Percentiles rank a stretch among this genome's conserved stretches.
Evolutionary conservation across 2,329 filamentous ascomycete genomes (phyloP).

Genomic region (Pezicula carpinea): DNA sequence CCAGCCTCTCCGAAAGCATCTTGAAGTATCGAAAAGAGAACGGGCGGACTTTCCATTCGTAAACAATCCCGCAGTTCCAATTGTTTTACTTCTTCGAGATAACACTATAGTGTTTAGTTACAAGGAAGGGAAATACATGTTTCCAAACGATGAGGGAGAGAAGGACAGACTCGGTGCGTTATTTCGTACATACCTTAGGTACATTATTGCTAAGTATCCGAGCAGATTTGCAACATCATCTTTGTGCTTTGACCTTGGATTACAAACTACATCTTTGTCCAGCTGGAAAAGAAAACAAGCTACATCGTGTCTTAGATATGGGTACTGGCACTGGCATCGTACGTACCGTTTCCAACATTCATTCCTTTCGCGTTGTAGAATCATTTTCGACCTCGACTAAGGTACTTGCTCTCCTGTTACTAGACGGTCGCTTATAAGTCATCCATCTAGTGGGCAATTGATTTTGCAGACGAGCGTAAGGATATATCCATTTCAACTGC

Average conservation of each 20-base stretch:
- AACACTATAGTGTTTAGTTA: background rate
- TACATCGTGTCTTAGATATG: slow-evolving; percentile 5
- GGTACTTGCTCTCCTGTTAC: too few relatives aligned
- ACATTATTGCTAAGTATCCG: background rate
- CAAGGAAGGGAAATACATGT: slow-evolving; percentile 1
- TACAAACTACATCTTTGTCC: slow-evolving; percentile 2
- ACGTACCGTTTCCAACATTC: background rate
- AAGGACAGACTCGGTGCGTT: background rate
- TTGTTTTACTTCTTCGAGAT: background rate
- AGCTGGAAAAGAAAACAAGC: background rate
- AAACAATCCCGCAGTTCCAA: slow-evolving; percentile 1
- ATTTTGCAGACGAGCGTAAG: slow-evolving; percentile 4
- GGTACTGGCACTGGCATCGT: background rate
- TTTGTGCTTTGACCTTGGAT: slow-evolving; percentile 1
- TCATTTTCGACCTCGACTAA: background rate
- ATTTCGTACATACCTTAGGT: background rate
- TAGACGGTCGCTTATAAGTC: background rate
- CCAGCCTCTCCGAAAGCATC: slow-evolving; percentile 2
- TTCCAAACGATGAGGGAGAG: slow-evolving; percentile 5
- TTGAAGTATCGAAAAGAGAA: slow-evolving; percentile 3
- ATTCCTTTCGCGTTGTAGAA: background rate
- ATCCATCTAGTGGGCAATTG: slow-evolving; percentile 3
- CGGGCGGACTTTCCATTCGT: slow-evolving; percentile 6
- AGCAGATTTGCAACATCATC: slow-evolving; percentile 6
- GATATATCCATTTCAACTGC: too few relatives aligned